Conservation (phyloP, 2,329 filamentous ascomycete species). For the Hymenoscyphus occultus region DNA sequence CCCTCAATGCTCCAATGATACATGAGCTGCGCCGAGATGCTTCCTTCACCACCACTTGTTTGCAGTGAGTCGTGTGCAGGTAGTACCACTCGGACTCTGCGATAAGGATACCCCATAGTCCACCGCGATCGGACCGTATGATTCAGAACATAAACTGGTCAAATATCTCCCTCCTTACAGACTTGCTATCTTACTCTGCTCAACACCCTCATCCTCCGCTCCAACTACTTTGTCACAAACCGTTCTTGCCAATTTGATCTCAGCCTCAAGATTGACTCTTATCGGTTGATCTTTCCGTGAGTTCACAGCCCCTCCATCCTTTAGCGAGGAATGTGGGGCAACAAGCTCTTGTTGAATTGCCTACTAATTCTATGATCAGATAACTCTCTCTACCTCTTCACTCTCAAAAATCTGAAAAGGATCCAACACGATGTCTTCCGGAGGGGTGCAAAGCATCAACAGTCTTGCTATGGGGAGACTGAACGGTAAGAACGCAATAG, state of each 20-base stretch:
- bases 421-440: conserved; percentile 23
- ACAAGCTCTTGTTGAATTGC: background rate
- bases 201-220: conserved; percentile 4
- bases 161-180: conserved; percentile 14
- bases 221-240: conserved; percentile 4
- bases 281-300: conserved; percentile 18
- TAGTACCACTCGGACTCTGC: background rate
- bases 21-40: conserved; percentile 4
- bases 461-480: conserved; percentile 37
- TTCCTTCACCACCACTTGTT: background rate
- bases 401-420: background rate
- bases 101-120: background rate
- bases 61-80: conserved; percentile 8
- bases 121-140: conserved; percentile 4
- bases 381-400: conserved; percentile 2
- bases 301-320: conserved; percentile 8
- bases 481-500: conserved; percentile 44
- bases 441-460: conserved; percentile 35
- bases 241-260: background rate
- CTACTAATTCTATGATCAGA: conserved; percentile 4
- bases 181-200: conserved; percentile 11
- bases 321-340: conserved; percentile 21
- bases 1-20: background rate
- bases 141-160: background rate
- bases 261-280: conserved; percentile 12